These are phyloP conservation scores for Kingdonia uniflora DNA, from an alignment of 164 flowering plant species.

Conservation along the genomic window DNA sequence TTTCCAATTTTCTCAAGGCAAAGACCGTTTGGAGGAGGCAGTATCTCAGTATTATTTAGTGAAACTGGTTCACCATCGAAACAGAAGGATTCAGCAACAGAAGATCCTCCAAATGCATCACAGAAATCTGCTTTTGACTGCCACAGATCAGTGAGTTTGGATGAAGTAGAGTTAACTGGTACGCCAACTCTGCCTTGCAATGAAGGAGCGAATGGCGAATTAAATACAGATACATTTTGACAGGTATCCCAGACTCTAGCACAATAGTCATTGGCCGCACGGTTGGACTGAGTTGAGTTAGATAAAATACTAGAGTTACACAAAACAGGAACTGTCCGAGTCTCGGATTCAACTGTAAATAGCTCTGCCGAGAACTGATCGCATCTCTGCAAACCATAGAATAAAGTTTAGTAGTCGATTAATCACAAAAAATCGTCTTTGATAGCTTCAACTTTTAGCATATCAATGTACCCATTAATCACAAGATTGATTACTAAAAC, in stretches of 20 bases:
- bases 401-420: no score
- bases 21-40: conserved; percentile 44
- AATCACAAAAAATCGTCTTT: no score
- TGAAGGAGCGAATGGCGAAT: conserved; percentile 67
- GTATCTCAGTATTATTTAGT: conserved; percentile 25
- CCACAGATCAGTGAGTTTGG: conserved; percentile 62
- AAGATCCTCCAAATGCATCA: conserved; percentile 60
- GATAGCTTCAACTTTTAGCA: background rate
- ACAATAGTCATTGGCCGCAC: conserved; percentile 45
- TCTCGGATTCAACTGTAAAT: conserved; percentile 26
- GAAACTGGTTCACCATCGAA: conserved; percentile 57
- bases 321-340: conserved; percentile 53
- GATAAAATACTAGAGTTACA: conserved; percentile 62
- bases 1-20: conserved; percentile 87
- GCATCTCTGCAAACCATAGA: conserved; percentile 50
- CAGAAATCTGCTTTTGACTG: conserved; percentile 70
- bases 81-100: conserved; percentile 49
- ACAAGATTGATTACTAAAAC: background rate
- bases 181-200: conserved; percentile 42
- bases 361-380: conserved; percentile 77
- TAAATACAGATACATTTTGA: conserved; percentile 45
- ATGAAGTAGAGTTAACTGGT: conserved; percentile 32
- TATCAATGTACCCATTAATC: background rate
- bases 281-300: conserved; percentile 37
- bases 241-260: conserved; percentile 73